Conservation (phyloP, 192 early-diverging fungal genomes). For the Backusella psychrophila region DNA sequence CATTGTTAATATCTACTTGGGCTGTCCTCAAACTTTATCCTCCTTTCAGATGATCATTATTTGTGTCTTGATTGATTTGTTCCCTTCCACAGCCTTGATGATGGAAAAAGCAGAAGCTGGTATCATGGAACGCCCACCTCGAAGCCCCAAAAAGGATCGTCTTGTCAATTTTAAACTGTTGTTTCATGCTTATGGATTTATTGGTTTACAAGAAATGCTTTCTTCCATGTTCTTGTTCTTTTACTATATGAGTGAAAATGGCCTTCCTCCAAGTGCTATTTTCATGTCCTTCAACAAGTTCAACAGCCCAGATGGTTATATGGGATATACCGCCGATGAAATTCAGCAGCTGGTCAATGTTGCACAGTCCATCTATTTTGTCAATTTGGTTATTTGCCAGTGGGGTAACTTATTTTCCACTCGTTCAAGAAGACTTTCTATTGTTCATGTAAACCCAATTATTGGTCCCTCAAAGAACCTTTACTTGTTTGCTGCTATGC, state of each 20-base stretch:
- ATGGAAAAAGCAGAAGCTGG: constrained; percentile 76
- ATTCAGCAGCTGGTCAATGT: constrained; percentile 41
- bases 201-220: constrained; percentile 67
- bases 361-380: constrained; percentile 65
- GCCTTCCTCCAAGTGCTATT: constrained; percentile 37
- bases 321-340: constrained; percentile 39
- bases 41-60: constrained; percentile 78
- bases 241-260: constrained; percentile 58
- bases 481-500: constrained; percentile 50
- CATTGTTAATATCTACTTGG: constrained; percentile 75
- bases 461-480: constrained; percentile 56
- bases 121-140: constrained; percentile 70
- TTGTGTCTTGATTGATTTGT: constrained; percentile 61
- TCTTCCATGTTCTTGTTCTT: constrained; percentile 74
- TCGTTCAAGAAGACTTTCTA: constrained; percentile 55
- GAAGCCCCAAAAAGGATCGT: constrained; percentile 64
- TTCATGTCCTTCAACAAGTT: constrained; percentile 43
- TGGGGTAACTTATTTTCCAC: constrained; percentile 56
- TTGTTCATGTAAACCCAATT: constrained; percentile 61
- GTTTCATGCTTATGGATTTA: constrained; percentile 76
- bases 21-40: constrained; percentile 77
- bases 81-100: constrained; percentile 67
- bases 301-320: constrained; percentile 37
- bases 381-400: constrained; percentile 60
- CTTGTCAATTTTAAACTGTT: constrained; percentile 68